Evolutionary conservation across 106 monocot genomes (phyloP), one percentile per base, ranked within the genome.

Genomic region (Triglochin maritima): DNA sequence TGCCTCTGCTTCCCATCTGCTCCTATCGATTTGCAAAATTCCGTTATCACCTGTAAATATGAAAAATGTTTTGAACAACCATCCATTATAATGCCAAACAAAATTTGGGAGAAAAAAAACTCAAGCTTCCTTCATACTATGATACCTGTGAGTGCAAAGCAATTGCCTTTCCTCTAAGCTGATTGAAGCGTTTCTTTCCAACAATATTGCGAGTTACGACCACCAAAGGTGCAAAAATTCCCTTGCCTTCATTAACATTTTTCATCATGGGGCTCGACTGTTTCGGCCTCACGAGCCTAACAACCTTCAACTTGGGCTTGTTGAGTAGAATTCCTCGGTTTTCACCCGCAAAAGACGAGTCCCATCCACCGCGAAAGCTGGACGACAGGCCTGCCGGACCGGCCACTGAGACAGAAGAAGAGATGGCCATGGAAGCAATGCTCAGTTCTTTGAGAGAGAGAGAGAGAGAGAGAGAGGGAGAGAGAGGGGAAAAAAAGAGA

Each of bases 11-110:
- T 95, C 8, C 71, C 68, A 65, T 90, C 90, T 8, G 90, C 95
- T 3, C 95, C 95, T 29, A 95, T 85, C 0, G 95, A 72, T 66
- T 87, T 95, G 79, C 95, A 95, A 77, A 90, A 95, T 76, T 95
- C 90, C 0, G 81, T 82, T 51, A 95, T 95, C 63, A 95, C 90
- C 90, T 95, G 67, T 46, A 8, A 29, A 5, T 44, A 62, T 62
- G 43, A 14, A 1, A 44, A 44, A 7, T 62, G 8, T 42, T 9
- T 44, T 52, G 9, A 8, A 52, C 11, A 52, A 52, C 52, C 11
- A 52, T 52, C 52, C 11, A 52, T 52, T 8, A 52, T 11, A 52
- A 52, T 52, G 7, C 11, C 52, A 52, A 52, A 52, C 52, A 8
- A 11, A 8, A 52, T 8, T 11, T 7, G 7, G 0, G n/a, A n/a